Evolutionary conservation across 2,329 filamentous ascomycete species (phyloP).

Genomic region (Sphaerulina vaccinii): DNA sequence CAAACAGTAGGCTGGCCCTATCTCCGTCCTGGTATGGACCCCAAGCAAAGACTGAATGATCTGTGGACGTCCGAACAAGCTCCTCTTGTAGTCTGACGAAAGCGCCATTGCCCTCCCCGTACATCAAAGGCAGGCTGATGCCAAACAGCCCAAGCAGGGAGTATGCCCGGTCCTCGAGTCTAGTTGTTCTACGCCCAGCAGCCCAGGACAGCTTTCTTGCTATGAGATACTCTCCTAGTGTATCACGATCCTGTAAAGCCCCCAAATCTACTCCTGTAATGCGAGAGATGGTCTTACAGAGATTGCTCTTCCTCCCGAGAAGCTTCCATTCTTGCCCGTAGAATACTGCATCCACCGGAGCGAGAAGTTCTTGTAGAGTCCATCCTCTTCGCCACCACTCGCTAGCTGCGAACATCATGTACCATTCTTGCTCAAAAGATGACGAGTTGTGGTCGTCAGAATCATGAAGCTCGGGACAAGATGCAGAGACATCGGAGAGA

Average conservation of each 20-base stretch:
- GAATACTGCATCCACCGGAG: neutral
- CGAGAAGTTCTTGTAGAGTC: neutral
- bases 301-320: neutral
- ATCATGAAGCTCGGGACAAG: too few species aligned
- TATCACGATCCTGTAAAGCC: too few species aligned
- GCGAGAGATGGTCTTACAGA: neutral
- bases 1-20: too few species aligned
- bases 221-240: too few species aligned
- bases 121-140: slow-evolving; percentile 13
- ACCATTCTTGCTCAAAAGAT: too few species aligned
- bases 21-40: too few species aligned
- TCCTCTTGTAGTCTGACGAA: slow-evolving; percentile 23
- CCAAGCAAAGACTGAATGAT: too few species aligned
- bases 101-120: slow-evolving; percentile 17
- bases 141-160: slow-evolving; percentile 17
- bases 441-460: too few species aligned
- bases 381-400: too few species aligned
- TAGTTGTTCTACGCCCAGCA: slow-evolving; percentile 11
- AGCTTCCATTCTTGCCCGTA: neutral
- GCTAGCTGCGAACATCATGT: too few species aligned
- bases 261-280: neutral
- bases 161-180: slow-evolving; percentile 15
- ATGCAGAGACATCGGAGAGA: neutral
- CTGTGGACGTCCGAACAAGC: too few species aligned
- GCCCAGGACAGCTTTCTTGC: too few species aligned